Percentiles rank a stretch among this genome's conserved stretches.
These are phyloP conservation scores for Penicillium diatomitis DNA, from an alignment of 495 filamentous ascomycete genomes.

Conservation along the genomic window DNA sequence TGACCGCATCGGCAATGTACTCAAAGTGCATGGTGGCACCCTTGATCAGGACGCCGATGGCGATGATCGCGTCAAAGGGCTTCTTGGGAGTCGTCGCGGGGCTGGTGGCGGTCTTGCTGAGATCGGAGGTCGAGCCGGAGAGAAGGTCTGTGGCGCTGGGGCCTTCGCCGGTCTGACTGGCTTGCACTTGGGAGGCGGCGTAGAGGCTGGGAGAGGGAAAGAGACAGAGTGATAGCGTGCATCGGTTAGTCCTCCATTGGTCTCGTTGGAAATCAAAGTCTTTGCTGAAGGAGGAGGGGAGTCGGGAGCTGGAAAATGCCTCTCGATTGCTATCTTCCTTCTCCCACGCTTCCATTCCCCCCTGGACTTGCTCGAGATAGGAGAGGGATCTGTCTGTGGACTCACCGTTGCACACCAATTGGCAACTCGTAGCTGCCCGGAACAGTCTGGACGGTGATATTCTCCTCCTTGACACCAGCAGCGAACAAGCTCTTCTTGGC, in stretches of 20 bases:
- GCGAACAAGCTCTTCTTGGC: slow-evolving; percentile 51
- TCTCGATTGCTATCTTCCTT: too few species aligned
- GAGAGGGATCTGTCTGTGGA: background rate
- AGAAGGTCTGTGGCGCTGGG: slow-evolving; percentile 74
- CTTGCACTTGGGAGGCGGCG: slow-evolving; percentile 78
- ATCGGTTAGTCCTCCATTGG: too few species aligned
- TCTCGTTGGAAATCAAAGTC: too few species aligned
- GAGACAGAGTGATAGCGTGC: too few species aligned
- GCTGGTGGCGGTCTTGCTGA: slow-evolving; percentile 28
- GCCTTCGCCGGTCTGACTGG: slow-evolving; percentile 45
- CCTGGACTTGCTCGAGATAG: background rate
- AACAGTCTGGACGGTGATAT: slow-evolving; percentile 81
- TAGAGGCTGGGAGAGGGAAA: slow-evolving; percentile 50
- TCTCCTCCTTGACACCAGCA: slow-evolving; percentile 74
- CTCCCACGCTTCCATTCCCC: too few species aligned
- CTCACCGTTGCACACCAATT: slow-evolving; percentile 72
- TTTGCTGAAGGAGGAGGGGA: background rate
- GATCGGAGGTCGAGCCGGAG: slow-evolving; percentile 56
- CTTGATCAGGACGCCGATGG: slow-evolving; percentile 94
- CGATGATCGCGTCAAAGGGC: slow-evolving; percentile 87
- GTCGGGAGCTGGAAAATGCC: too few species aligned
- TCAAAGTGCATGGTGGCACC: slow-evolving; percentile 99
- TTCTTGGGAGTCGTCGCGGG: slow-evolving; percentile 31
- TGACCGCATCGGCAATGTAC: slow-evolving; percentile 88
- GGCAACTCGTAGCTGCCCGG: slow-evolving; percentile 93